phyloP scores from a whole-genome alignment of 192 early-diverging fungal genomes.

The Spizellomyces sp. region DNA sequence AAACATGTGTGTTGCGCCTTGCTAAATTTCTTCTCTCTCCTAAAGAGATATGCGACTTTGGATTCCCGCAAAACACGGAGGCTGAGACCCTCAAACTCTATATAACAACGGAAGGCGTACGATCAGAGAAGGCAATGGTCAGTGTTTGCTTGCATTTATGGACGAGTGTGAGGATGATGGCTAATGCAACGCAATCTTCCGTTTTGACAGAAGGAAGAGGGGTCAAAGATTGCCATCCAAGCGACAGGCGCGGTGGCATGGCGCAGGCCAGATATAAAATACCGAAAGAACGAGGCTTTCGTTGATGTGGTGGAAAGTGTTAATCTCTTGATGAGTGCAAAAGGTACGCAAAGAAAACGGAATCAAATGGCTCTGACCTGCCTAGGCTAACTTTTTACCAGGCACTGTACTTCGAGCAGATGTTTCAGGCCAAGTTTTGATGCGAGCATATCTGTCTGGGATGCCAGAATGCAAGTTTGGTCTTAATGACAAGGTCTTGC shows the following conservation, averaged over 20 bases:
- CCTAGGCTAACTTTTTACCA: neutral
- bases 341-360: slow-evolving; percentile 44
- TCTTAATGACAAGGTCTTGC: slow-evolving; percentile 90
- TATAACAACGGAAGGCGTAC: slow-evolving; percentile 94
- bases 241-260: slow-evolving; percentile 94
- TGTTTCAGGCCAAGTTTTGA: slow-evolving; percentile 87
- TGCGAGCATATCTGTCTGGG: slow-evolving; percentile 94
- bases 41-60: slow-evolving; percentile 65
- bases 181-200: slow-evolving; percentile 2
- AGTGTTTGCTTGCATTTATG: neutral
- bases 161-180: neutral
- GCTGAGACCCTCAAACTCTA: slow-evolving; percentile 65
- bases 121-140: slow-evolving; percentile 68
- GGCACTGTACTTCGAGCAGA: slow-evolving; percentile 84
- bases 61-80: slow-evolving; percentile 87
- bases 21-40: slow-evolving; percentile 7
- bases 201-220: slow-evolving; percentile 27
- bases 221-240: slow-evolving; percentile 87
- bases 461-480: slow-evolving; percentile 98
- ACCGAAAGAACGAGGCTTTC: slow-evolving; percentile 98
- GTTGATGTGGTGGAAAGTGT: slow-evolving; percentile 98
- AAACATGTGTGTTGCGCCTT: neutral
- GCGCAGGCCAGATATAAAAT: slow-evolving; percentile 90
- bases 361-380: neutral
- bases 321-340: slow-evolving; percentile 86